These are phyloP conservation scores for Diplodia seriata DNA, from an alignment of 2,329 filamentous ascomycete species.

Conservation along the genomic window DNA sequence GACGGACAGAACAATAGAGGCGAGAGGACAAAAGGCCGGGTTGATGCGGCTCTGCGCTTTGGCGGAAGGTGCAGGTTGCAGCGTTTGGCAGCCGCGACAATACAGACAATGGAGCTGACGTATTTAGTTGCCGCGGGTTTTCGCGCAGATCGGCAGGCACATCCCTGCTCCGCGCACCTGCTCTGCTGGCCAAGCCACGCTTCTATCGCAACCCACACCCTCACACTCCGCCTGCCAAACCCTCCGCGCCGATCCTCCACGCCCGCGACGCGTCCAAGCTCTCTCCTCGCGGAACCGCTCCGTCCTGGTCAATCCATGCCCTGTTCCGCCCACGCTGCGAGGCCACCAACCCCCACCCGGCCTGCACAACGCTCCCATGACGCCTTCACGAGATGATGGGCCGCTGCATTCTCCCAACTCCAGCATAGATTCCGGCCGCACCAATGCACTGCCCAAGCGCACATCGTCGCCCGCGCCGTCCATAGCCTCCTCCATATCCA, in stretches of 20 bases:
- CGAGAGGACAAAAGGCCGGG: neutral
- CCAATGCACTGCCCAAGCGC: constrained; percentile 66
- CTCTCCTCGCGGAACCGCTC: constrained; percentile 5
- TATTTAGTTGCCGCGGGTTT: constrained; percentile 25
- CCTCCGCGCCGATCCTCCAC: constrained; percentile 29
- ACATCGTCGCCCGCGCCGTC: constrained; percentile 61
- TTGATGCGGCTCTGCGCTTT: constrained; percentile 11
- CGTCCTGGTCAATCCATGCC: constrained; percentile 31
- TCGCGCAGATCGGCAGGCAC: constrained; percentile 30
- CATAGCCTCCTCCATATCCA: constrained; percentile 57
- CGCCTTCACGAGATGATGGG: constrained; percentile 49
- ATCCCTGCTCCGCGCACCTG: constrained; percentile 29
- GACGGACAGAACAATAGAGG: too few relatives aligned
- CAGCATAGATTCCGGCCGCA: constrained; percentile 66
- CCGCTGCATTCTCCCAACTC: constrained; percentile 44
- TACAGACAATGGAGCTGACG: constrained; percentile 2
- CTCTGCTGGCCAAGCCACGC: constrained; percentile 30
- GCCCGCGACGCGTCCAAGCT: constrained; percentile 24
- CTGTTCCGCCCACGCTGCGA: constrained; percentile 29
- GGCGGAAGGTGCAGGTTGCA: neutral
- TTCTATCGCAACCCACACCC: constrained; percentile 29
- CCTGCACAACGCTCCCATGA: constrained; percentile 44
- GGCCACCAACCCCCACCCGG: constrained; percentile 24
- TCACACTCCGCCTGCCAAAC: neutral
- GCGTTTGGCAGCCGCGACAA: neutral